Conservation (phyloP, 805 yeast genomes). For the Candida yuanshanica region DNA sequence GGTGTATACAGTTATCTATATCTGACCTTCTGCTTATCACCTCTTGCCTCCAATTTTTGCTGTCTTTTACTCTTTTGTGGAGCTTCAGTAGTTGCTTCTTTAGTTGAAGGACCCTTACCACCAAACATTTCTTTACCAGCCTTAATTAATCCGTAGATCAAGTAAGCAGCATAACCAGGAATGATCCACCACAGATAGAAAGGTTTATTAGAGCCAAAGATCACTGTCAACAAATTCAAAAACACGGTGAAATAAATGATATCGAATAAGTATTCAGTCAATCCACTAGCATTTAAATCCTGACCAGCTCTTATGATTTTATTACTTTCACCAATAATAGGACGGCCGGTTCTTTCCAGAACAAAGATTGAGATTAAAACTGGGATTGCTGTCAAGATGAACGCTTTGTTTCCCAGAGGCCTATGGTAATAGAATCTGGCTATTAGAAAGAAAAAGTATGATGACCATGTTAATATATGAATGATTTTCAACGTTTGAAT, state of each 20-base stretch:
- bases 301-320: conserved; percentile 40
- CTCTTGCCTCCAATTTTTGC: conserved; percentile 33
- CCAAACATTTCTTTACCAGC: conserved; percentile 24
- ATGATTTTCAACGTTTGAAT: conserved; percentile 33
- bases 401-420: conserved; percentile 28
- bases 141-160: conserved; percentile 31
- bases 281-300: conserved; percentile 43
- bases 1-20: conserved; percentile 25
- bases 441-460: conserved; percentile 25
- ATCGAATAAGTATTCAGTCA: conserved; percentile 52
- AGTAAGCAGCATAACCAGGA: conserved; percentile 41
- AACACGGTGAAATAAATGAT: conserved; percentile 45
- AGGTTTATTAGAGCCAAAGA: conserved; percentile 40
- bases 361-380: conserved; percentile 34
- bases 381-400: conserved; percentile 26
- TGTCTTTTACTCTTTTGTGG: conserved; percentile 35
- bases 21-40: conserved; percentile 31
- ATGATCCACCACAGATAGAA: conserved; percentile 37
- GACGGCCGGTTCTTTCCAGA: conserved; percentile 47
- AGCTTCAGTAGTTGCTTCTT: conserved; percentile 5
- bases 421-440: conserved; percentile 29
- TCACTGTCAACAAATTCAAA: conserved; percentile 38
- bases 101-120: conserved; percentile 7
- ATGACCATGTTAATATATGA: conserved; percentile 26
- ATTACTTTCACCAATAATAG: conserved; percentile 32